Conservation (phyloP, 495 filamentous ascomycete species). For the Podospora australis region DNA sequence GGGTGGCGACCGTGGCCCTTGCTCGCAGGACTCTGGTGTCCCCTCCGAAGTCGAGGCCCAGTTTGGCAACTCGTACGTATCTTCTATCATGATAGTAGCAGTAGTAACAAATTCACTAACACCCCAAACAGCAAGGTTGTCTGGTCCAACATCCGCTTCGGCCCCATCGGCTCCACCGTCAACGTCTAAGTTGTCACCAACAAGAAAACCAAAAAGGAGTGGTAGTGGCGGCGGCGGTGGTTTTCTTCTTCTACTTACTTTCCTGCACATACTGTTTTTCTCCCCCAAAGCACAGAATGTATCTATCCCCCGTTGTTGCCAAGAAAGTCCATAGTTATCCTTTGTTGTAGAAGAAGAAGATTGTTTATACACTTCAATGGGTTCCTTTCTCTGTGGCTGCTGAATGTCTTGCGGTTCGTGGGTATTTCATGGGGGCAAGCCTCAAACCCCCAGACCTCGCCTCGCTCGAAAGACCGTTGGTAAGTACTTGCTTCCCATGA, state of each 20-base stretch:
- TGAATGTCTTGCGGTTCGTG: no score
- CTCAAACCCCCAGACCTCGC: no score
- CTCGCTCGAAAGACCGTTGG: no score
- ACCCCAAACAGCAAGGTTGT: constrained; percentile 30
- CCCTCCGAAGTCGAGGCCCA: constrained; percentile 53
- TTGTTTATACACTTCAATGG: no score
- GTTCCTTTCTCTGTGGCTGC: no score
- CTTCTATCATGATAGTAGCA: background rate
- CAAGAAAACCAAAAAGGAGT: background rate
- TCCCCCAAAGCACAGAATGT: background rate
- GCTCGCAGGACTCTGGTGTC: constrained; percentile 51
- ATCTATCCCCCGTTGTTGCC: background rate
- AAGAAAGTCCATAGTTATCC: no score
- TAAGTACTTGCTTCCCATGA: no score
- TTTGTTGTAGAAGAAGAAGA: no score
- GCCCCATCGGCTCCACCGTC: constrained; percentile 56
- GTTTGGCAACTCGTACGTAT: constrained; percentile 26
- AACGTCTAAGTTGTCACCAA: constrained; percentile 15
- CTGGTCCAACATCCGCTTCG: constrained; percentile 64
- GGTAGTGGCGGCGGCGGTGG: background rate
- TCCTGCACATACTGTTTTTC: background rate
- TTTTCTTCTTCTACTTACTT: background rate
- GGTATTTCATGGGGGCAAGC: no score
- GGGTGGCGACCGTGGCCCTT: constrained; percentile 65
- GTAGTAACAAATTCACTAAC: constrained; percentile 25